Evolutionary conservation across 129 eudicot species (phyloP).

Genomic region (Apium graveolens): DNA sequence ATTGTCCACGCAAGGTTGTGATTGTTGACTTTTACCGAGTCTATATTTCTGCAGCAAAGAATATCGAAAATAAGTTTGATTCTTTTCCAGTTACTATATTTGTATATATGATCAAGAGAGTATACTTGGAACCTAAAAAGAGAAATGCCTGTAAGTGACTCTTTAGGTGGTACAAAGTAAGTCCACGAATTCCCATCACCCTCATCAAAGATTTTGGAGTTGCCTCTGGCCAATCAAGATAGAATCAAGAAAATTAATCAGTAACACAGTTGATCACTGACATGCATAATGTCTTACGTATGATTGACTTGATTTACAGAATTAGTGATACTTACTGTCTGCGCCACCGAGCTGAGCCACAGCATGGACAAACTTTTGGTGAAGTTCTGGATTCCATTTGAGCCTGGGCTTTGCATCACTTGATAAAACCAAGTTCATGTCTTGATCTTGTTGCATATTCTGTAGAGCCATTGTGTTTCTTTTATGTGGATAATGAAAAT

Average conservation of each 20-base stretch:
- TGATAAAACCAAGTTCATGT: conserved; percentile 63
- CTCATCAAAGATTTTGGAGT: conserved; percentile 89
- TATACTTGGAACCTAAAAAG: not conserved
- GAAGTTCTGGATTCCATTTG: conserved; percentile 89
- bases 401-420: conserved; percentile 93
- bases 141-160: conserved; percentile 79
- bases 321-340: conserved; percentile 39
- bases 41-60: conserved; percentile 76
- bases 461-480: conserved; percentile 45
- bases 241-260: not conserved
- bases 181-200: conserved; percentile 84
- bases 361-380: conserved; percentile 67
- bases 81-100: not conserved
- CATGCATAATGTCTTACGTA: not conserved
- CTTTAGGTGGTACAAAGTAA: conserved; percentile 90
- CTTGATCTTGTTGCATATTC: conserved; percentile 38
- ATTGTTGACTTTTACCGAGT: conserved; percentile 61
- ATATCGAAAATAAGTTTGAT: not conserved
- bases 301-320: not conserved
- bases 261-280: not conserved
- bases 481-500: conserved; percentile 10
- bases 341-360: conserved; percentile 79
- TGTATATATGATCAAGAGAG: not conserved
- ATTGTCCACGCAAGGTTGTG: conserved; percentile 37
- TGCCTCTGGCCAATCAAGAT: conserved; percentile 49